These are phyloP conservation scores for Candida silvicultrix DNA, from an alignment of 805 yeast species.

Conservation along the genomic window DNA sequence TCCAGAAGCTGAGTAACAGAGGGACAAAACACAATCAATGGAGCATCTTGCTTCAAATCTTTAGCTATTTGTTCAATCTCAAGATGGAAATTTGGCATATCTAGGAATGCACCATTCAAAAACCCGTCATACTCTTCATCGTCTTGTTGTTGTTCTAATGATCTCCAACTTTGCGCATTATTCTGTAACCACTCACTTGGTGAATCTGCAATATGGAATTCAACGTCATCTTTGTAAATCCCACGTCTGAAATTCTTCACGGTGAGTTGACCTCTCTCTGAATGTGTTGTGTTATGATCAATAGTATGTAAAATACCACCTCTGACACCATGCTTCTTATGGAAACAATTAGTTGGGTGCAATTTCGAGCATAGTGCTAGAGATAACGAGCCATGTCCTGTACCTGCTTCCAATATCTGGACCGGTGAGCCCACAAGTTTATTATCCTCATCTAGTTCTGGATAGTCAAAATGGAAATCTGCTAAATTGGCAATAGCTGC, in stretches of 20 bases:
- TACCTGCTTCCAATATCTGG: conserved; percentile 46
- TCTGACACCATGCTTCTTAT: conserved; percentile 21
- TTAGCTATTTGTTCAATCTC: conserved; percentile 28
- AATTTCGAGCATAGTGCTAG: conserved; percentile 35
- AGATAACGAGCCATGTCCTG: conserved; percentile 48
- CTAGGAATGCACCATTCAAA: conserved; percentile 38
- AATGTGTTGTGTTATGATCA: conserved; percentile 34
- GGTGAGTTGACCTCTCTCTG: conserved; percentile 34
- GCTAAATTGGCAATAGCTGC: conserved; percentile 38
- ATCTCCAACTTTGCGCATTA: conserved; percentile 19
- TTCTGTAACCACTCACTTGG: conserved; percentile 34
- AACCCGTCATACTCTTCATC: conserved; percentile 24
- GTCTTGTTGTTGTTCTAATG: conserved; percentile 6
- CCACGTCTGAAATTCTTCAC: conserved; percentile 35
- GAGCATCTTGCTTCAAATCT: conserved; percentile 33
- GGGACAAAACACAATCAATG: conserved; percentile 40
- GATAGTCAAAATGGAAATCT: conserved; percentile 39
- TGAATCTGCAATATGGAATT: conserved; percentile 35
- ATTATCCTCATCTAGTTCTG: conserved; percentile 15
- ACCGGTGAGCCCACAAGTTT: conserved; percentile 21
- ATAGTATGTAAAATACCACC: conserved; percentile 42
- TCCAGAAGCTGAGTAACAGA: conserved; percentile 42
- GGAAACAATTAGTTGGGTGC: conserved; percentile 38
- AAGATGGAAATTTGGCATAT: conserved; percentile 37
- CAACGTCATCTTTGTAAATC: conserved; percentile 36